Evolutionary conservation across 2,329 filamentous ascomycete species (phyloP), one percentile per base, ranked within the genome.

Genomic region (Thyridium curvatum): DNA sequence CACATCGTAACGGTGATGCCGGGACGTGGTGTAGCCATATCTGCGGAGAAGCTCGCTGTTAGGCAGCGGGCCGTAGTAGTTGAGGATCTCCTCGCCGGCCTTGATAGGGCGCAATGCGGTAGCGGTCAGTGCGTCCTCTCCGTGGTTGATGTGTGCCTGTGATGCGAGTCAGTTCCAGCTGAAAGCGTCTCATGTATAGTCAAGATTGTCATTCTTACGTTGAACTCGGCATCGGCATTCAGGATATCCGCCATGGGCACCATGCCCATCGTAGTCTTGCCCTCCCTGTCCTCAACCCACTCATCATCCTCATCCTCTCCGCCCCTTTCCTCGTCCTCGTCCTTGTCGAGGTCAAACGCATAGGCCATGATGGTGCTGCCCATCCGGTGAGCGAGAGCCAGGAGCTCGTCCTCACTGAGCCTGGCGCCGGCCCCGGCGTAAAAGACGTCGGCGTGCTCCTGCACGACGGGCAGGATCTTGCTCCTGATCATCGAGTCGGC

Each of bases 321-420:
- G 30, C 44, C 39, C n/a, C 39, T 32, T 3, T 65, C 58, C 3
- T 48, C 55, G 4, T 60, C 53, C 1, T 60, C 62, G 4, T 66
- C 63, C 8, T 68, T 68, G 35, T 78, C 75, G 7, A 94, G 74
- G 49, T 95, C 89, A 55, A 95, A 95, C 0, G 88, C 88, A 55
- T 94, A 95, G 0, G 88, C 84, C 88, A 95, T 94, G 48, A 95
- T 91, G 13, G 84, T 79, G 44, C 84, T 90, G 2, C 86, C 89
- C 82, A 94, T 90, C 8, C 79, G 73, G 56, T 94, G 88, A 38
- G 85, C 84, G 14, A 80, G 54, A 8, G 48, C 45, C 3, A 76
- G 45, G 2, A 79, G 56, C 17, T 72, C 60, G 2, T 62, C 60
- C 18, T 77, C 72, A 12, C 47, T 53, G 7, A 65, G 54, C 3